Evolutionary conservation across 2,329 filamentous ascomycete genomes (phyloP).

Genomic region (Metarhizium guizhouense): DNA sequence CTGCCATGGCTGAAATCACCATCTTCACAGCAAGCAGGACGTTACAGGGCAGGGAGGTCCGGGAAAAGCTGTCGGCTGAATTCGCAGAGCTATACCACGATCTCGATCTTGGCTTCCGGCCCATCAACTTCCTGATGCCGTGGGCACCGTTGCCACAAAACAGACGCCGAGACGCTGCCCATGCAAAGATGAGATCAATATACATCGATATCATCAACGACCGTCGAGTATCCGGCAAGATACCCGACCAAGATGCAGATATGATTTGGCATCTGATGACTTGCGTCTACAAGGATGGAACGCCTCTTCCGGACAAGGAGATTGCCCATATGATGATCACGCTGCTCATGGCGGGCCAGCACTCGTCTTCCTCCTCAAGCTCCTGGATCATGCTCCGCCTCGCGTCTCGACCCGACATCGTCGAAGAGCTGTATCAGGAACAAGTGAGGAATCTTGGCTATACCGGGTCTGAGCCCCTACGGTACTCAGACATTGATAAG

Average conservation of each 20-base stretch:
- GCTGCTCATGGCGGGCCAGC: constrained; percentile 75
- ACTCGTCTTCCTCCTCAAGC: constrained; percentile 69
- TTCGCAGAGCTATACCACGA: constrained; percentile 21
- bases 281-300: constrained; percentile 67
- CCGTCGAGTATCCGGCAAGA: constrained; percentile 36
- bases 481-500: constrained; percentile 49
- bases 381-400: constrained; percentile 70
- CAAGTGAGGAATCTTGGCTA: constrained; percentile 43
- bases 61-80: too few relatives aligned
- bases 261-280: constrained; percentile 78
- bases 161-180: constrained; percentile 60
- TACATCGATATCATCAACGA: constrained; percentile 64
- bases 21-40: too few relatives aligned
- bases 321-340: constrained; percentile 84
- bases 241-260: constrained; percentile 40
- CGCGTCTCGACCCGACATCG: constrained; percentile 58
- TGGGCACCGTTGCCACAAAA: constrained; percentile 74
- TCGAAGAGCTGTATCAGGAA: constrained; percentile 62
- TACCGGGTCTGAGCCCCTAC: constrained; percentile 35
- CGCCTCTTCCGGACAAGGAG: constrained; percentile 60
- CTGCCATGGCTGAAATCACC: too few relatives aligned
- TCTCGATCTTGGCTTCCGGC: constrained; percentile 64
- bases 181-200: constrained; percentile 58
- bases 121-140: constrained; percentile 75
- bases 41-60: too few relatives aligned